Evolutionary conservation across 1,139 yeast genomes (phyloP).

Genomic region (Suhomyces bolitotheri): DNA sequence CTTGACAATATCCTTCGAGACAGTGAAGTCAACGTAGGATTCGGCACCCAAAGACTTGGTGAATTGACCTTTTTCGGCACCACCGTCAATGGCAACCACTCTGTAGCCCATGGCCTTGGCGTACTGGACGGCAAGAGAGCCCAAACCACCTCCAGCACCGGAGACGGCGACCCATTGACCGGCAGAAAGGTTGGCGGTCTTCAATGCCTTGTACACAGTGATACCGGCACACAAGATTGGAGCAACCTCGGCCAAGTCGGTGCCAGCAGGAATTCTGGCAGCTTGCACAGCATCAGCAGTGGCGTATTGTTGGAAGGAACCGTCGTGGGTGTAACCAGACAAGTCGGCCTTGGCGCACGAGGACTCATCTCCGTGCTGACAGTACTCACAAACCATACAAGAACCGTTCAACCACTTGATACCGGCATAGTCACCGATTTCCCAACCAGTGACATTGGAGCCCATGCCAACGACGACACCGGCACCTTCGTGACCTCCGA

Average conservation of each 20-base stretch:
- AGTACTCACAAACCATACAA: conserved; percentile 71
- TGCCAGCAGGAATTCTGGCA: conserved; percentile 35
- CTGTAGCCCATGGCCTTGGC: conserved; percentile 82
- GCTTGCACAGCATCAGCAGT: conserved; percentile 55
- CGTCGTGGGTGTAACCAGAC: conserved; percentile 80
- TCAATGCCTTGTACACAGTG: conserved; percentile 81
- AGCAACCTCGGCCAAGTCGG: conserved; percentile 36
- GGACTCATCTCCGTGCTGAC: conserved; percentile 67
- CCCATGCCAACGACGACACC: conserved; percentile 80
- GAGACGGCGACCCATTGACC: conserved; percentile 82
- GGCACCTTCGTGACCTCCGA: conserved; percentile 88
- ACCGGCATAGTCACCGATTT: conserved; percentile 78
- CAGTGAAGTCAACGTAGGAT: conserved; percentile 63
- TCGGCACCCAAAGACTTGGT: conserved; percentile 67
- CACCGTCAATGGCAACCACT: conserved; percentile 76
- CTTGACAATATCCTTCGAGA: conserved; percentile 32
- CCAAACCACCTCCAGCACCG: conserved; percentile 88
- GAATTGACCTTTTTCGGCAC: conserved; percentile 60
- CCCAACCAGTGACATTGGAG: conserved; percentile 63
- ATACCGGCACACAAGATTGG: conserved; percentile 73
- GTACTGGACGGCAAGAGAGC: conserved; percentile 77
- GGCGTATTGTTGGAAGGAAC: conserved; percentile 82
- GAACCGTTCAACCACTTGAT: conserved; percentile 74
- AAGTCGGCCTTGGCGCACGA: conserved; percentile 68
- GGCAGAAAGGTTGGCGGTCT: conserved; percentile 62